These are phyloP conservation scores for Penicillium ochrochloron DNA, from an alignment of 495 filamentous ascomycete species.

Conservation along the genomic window DNA sequence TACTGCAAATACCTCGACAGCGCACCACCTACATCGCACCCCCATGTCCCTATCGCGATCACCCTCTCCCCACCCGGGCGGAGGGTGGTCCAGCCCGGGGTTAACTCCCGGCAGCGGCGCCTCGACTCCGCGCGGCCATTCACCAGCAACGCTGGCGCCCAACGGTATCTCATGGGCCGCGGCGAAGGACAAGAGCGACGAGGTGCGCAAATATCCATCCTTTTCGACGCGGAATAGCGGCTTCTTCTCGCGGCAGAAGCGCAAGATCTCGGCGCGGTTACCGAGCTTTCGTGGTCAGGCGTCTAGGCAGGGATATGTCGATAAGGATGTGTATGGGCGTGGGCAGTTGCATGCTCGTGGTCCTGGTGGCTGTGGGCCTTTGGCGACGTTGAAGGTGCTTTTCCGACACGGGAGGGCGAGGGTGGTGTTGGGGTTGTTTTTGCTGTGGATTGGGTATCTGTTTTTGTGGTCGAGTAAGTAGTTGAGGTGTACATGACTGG, in stretches of 20 bases:
- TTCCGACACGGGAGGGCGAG: conserved; percentile 62
- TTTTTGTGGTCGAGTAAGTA: conserved; percentile 61
- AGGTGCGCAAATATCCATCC: conserved; percentile 76
- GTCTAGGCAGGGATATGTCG: conserved; percentile 56
- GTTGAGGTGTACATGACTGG: conserved; percentile 34
- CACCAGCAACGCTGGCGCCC: conserved; percentile 40
- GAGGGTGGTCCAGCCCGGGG: conserved; percentile 87
- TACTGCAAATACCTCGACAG: not conserved
- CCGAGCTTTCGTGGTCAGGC: conserved; percentile 63
- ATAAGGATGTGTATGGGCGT: conserved; percentile 77
- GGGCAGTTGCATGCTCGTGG: conserved; percentile 37
- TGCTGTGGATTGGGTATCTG: conserved; percentile 67
- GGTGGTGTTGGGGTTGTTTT: conserved; percentile 57
- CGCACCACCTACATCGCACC: not conserved
- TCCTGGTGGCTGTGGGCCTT: conserved; percentile 30
- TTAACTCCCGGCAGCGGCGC: conserved; percentile 71
- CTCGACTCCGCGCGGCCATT: conserved; percentile 65
- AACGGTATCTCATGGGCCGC: conserved; percentile 74
- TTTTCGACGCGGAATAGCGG: conserved; percentile 79
- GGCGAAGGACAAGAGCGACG: conserved; percentile 76
- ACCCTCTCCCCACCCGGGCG: conserved; percentile 77
- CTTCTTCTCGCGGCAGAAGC: conserved; percentile 80
- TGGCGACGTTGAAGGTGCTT: conserved; percentile 44
- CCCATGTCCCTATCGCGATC: conserved; percentile 84
- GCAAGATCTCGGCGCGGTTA: conserved; percentile 71